Evolutionary conservation across 2,329 filamentous ascomycete genomes (phyloP).

Genomic region (Botryotinia calthae): DNA sequence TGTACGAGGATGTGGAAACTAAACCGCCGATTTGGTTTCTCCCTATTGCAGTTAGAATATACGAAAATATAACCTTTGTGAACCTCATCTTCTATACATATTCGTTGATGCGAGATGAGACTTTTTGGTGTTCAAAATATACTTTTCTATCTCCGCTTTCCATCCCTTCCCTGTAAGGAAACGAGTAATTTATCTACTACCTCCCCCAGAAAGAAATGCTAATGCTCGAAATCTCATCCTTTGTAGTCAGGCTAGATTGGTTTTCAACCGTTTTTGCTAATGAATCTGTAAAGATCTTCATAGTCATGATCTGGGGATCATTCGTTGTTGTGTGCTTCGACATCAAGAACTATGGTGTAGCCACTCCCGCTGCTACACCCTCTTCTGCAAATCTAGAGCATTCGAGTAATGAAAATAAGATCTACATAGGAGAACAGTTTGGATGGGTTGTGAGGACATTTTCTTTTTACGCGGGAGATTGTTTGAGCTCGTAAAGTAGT

Average conservation of each 20-base stretch:
- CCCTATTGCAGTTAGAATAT: background rate
- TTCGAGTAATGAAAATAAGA: no score
- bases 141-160: background rate
- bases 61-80: background rate
- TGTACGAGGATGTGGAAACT: background rate
- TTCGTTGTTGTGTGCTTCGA: background rate
- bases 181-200: background rate
- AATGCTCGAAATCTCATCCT: background rate
- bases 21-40: background rate
- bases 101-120: background rate
- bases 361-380: no score
- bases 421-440: rapidly evolving
- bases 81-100: background rate
- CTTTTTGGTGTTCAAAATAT: background rate
- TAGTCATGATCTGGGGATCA: background rate
- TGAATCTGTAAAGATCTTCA: background rate
- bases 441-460: no score
- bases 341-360: background rate
- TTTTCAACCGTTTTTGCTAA: background rate
- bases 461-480: background rate
- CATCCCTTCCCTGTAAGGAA: background rate
- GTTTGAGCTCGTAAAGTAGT: background rate
- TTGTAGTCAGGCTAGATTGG: background rate
- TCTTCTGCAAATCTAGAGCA: no score
- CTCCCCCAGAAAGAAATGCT: rapidly evolving